A percentile compares a stretch with the other conserved stretches of the same genome.
These are phyloP conservation scores for Fusarium veterinarium DNA, from an alignment of 2,329 filamentous ascomycete genomes.

Conservation along the genomic window DNA sequence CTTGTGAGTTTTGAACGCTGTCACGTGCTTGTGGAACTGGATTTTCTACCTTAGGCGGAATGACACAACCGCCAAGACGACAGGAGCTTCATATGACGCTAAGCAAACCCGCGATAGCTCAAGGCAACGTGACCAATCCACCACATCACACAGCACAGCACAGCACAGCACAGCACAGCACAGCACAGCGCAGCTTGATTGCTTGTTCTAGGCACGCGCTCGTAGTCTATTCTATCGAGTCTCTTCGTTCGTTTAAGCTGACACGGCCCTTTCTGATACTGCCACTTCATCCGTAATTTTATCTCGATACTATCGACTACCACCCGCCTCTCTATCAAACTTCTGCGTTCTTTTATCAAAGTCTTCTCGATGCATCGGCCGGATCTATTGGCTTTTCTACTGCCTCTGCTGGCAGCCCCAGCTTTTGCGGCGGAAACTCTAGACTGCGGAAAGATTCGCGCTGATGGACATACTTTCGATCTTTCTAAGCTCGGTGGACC, in stretches of 20 bases:
- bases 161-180: not conserved
- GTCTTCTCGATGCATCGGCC: conserved; percentile 54
- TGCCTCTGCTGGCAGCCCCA: conserved; percentile 53
- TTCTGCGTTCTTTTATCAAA: conserved; percentile 5
- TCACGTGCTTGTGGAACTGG: conserved; percentile 47
- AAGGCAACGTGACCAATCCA: conserved; percentile 46
- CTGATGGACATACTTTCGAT: conserved; percentile 71
- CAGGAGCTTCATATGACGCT: conserved; percentile 43
- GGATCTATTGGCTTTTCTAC: conserved; percentile 51
- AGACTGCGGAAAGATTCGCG: conserved; percentile 70
- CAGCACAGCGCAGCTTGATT: not conserved
- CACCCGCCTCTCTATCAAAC: conserved; percentile 3
- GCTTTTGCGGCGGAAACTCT: conserved; percentile 61
- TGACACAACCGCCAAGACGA: conserved; percentile 47
- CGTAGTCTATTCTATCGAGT: not conserved
- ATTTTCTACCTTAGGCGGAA: conserved; percentile 32
- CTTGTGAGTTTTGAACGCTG: not conserved
- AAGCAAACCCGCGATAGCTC: conserved; percentile 43
- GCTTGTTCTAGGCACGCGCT: conserved; percentile 24
- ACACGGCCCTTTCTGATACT: not conserved
- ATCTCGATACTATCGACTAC: conserved; percentile 8
- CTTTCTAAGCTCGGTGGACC: conserved; percentile 73
- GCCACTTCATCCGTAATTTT: conserved; percentile 15
- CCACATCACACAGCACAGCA: conserved; percentile 16
- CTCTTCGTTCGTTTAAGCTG: not conserved